Evolutionary conservation across 129 eudicot species (phyloP).

Genomic region (Lactuca saligna): DNA sequence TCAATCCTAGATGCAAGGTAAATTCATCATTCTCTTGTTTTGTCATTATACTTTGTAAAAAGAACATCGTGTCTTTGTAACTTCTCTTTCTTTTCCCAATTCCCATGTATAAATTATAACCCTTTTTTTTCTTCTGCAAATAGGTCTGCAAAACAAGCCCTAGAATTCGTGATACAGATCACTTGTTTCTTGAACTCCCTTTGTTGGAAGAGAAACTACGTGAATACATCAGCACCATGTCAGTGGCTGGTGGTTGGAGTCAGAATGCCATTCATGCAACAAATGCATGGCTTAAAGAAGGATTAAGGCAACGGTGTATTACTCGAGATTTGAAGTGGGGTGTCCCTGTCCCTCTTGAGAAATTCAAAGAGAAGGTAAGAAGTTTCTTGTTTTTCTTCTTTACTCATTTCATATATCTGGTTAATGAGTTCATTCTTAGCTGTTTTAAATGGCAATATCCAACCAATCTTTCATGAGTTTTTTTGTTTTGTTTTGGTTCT

Average conservation of each 20-base stretch:
- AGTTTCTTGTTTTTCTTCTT: not conserved
- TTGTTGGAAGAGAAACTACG: slow-evolving; percentile 59
- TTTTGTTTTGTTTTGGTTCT: not conserved
- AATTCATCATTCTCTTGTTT: not conserved
- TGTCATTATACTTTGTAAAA: too few species aligned
- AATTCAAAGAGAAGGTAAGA: slow-evolving; percentile 75
- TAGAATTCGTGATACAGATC: slow-evolving; percentile 83
- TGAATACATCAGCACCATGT: slow-evolving; percentile 62
- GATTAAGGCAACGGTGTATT: slow-evolving; percentile 77
- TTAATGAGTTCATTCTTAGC: not conserved
- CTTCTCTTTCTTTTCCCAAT: not conserved
- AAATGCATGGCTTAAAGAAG: slow-evolving; percentile 94
- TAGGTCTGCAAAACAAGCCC: slow-evolving; percentile 82
- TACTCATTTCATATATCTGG: not conserved
- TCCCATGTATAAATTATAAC: not conserved
- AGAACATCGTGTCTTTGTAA: too few species aligned
- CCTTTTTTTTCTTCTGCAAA: slow-evolving; percentile 17
- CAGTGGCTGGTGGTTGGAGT: slow-evolving; percentile 90
- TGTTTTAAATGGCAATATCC: not conserved
- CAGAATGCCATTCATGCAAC: slow-evolving; percentile 96
- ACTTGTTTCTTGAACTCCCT: slow-evolving; percentile 94
- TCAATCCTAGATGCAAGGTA: slow-evolving; percentile 93
- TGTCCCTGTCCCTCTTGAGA: slow-evolving; percentile 95
- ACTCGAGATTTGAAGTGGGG: slow-evolving; percentile 99
- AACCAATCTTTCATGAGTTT: not conserved